Conservation (phyloP, 495 filamentous ascomycete species). For the Talaromyces liani region DNA sequence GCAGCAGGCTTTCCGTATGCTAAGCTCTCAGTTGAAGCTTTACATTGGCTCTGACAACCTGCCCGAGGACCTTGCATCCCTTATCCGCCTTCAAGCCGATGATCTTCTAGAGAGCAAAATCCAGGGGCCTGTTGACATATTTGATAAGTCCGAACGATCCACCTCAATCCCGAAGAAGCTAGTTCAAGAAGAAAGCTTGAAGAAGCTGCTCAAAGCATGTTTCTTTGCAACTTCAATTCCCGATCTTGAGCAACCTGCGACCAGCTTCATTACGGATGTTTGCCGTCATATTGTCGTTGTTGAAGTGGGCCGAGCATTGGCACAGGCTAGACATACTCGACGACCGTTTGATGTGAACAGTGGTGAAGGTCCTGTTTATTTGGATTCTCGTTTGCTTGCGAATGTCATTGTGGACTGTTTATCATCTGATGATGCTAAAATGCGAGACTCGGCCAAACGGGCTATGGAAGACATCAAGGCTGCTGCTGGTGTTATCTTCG, state of each 20-base stretch:
- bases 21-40: slow-evolving; percentile 82
- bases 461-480: slow-evolving; percentile 71
- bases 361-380: slow-evolving; percentile 77
- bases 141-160: slow-evolving; percentile 63
- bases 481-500: slow-evolving; percentile 74
- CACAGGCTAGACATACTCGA: slow-evolving; percentile 60
- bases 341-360: slow-evolving; percentile 74
- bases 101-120: slow-evolving; percentile 68
- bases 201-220: slow-evolving; percentile 79
- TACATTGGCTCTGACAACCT: slow-evolving; percentile 80
- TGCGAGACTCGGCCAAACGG: slow-evolving; percentile 77
- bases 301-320: slow-evolving; percentile 76
- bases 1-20: slow-evolving; percentile 78
- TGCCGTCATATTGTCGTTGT: slow-evolving; percentile 85
- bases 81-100: slow-evolving; percentile 81
- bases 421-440: slow-evolving; percentile 67
- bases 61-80: slow-evolving; percentile 77
- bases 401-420: slow-evolving; percentile 84
- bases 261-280: slow-evolving; percentile 64
- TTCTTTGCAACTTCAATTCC: slow-evolving; percentile 80
- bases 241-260: slow-evolving; percentile 68
- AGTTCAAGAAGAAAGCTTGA: slow-evolving; percentile 69
- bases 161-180: slow-evolving; percentile 81
- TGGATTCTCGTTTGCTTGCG: slow-evolving; percentile 79
- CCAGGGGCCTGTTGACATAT: slow-evolving; percentile 50